A percentile compares a stretch with the other conserved stretches of the same genome.
These are phyloP conservation scores for Moringa oleifera DNA, from an alignment of 345 rosid species.

Conservation along the genomic window DNA sequence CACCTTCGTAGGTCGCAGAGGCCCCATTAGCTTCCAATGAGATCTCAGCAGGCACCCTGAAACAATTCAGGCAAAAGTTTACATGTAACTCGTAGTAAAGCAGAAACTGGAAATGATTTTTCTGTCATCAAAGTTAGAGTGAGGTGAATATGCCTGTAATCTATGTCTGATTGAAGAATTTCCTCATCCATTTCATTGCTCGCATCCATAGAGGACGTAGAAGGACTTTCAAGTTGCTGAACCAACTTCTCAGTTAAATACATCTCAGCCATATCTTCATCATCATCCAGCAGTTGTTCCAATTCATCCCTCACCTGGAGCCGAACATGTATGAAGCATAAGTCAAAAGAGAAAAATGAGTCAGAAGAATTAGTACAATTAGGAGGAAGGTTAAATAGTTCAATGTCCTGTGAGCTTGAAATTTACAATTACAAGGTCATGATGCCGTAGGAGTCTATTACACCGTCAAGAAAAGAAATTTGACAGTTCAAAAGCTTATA, in stretches of 20 bases:
- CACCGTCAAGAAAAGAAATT: not conserved
- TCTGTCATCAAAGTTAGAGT: not conserved
- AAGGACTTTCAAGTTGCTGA: constrained; percentile 62
- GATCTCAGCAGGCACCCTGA: constrained; percentile 50
- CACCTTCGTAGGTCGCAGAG: constrained; percentile 30
- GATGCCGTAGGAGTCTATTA: not conserved
- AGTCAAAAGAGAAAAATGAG: not conserved
- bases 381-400: constrained; percentile 4
- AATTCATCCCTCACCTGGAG: constrained; percentile 85
- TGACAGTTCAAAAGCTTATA: not conserved
- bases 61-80: constrained; percentile 9
- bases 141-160: constrained; percentile 43
- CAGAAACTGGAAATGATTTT: not conserved
- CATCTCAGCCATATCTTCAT: constrained; percentile 98
- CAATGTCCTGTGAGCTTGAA: not conserved
- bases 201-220: constrained; percentile 51
- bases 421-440: constrained; percentile 7
- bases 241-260: constrained; percentile 77
- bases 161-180: constrained; percentile 39
- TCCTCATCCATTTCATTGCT: constrained; percentile 48
- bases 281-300: constrained; percentile 91
- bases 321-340: not conserved
- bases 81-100: constrained; percentile 9
- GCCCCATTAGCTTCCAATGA: constrained; percentile 30
- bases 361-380: not conserved